These are phyloP conservation scores for Kwoniella europaea DNA, from an alignment of 768 basidiomycete genomes.

Conservation along the genomic window DNA sequence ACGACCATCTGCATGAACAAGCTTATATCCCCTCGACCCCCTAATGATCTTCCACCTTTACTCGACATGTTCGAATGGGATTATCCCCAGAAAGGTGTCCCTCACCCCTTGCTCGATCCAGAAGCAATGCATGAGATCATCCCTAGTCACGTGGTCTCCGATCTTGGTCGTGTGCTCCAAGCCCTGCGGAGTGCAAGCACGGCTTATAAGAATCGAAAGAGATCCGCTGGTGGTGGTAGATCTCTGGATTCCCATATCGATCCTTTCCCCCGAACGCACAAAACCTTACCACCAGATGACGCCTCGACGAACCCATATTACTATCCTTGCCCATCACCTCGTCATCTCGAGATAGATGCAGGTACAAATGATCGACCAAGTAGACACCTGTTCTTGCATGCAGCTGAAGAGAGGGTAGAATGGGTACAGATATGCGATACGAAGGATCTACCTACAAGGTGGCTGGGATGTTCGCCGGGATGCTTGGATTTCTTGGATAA, in stretches of 20 bases:
- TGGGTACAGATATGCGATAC: conserved; percentile 44
- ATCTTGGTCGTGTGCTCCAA: conserved; percentile 35
- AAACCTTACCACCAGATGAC: conserved; percentile 43
- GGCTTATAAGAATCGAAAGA: neutral
- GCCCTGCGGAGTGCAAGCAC: conserved; percentile 31
- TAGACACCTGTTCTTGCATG: conserved; percentile 44
- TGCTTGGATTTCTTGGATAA: conserved; percentile 53
- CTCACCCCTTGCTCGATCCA: conserved; percentile 46
- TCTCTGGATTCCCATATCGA: conserved; percentile 12
- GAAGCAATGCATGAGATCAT: conserved; percentile 34
- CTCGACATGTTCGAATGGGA: conserved; percentile 49
- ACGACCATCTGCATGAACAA: conserved; percentile 40
- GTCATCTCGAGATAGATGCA: conserved; percentile 34
- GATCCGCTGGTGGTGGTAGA: conserved; percentile 1
- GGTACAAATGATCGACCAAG: conserved; percentile 22
- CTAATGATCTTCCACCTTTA: conserved; percentile 50
- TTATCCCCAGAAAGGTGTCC: conserved; percentile 24
- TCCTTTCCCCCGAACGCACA: conserved; percentile 36
- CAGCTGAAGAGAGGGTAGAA: conserved; percentile 53
- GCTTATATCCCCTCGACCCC: conserved; percentile 47
- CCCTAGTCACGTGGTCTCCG: conserved; percentile 24
- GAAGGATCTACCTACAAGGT: conserved; percentile 43
- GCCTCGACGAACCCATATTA: conserved; percentile 52
- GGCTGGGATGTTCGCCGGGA: conserved; percentile 52
- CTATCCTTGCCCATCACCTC: conserved; percentile 50